These are phyloP conservation scores for Penicillium sp. DNA, from an alignment of 2,329 filamentous ascomycete genomes.

Conservation along the genomic window DNA sequence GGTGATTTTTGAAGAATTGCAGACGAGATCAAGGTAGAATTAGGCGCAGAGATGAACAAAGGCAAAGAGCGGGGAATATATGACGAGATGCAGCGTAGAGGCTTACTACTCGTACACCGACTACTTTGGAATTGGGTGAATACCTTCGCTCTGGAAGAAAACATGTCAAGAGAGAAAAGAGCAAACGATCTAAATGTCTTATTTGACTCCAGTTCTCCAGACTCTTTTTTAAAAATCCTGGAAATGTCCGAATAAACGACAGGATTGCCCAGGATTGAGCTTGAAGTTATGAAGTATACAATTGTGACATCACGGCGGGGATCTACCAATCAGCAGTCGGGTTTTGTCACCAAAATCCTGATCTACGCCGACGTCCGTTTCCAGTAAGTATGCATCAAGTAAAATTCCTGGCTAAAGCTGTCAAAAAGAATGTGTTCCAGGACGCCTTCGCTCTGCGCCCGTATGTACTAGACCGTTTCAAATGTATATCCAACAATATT, in stretches of 20 bases:
- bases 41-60: neutral
- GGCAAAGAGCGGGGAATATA: slow-evolving; percentile 2
- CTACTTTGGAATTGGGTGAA: neutral
- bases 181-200: neutral
- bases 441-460: slow-evolving; percentile 9
- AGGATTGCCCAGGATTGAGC: neutral
- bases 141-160: neutral
- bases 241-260: neutral
- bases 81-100: slow-evolving; percentile 6
- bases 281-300: neutral
- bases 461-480: neutral
- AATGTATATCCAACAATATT: neutral
- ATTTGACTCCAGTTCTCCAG: neutral
- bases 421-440: slow-evolving; percentile 9
- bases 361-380: neutral
- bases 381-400: neutral
- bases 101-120: neutral
- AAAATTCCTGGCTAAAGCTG: neutral
- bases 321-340: slow-evolving; percentile 14
- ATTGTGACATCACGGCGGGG: slow-evolving; percentile 18
- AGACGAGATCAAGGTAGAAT: neutral
- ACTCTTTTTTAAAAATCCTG: neutral
- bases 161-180: neutral
- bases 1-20: neutral
- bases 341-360: slow-evolving; percentile 18